Evolutionary conservation across 2,329 filamentous ascomycete species (phyloP).

Genomic region (Penicillium sp.): DNA sequence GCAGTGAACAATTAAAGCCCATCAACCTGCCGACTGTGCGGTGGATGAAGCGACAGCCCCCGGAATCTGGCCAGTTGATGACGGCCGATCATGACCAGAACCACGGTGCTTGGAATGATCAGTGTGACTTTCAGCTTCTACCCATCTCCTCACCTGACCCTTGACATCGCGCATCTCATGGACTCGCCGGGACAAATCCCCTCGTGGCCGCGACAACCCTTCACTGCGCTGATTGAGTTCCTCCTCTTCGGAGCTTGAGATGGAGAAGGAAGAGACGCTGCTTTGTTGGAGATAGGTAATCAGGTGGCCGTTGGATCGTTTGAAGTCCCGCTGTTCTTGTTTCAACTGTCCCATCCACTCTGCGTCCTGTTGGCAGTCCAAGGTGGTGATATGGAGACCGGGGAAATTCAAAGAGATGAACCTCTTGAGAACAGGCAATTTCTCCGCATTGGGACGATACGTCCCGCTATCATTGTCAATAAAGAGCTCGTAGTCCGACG

Average conservation of each 20-base stretch:
- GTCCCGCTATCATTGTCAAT: slow-evolving; percentile 96
- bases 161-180: slow-evolving; percentile 37
- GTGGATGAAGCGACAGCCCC: not conserved
- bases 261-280: slow-evolving; percentile 44
- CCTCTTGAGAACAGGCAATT: slow-evolving; percentile 63
- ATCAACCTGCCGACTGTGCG: slow-evolving; percentile 4
- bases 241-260: slow-evolving; percentile 54
- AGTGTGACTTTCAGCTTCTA: slow-evolving; percentile 27
- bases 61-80: slow-evolving; percentile 11
- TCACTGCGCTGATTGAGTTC: slow-evolving; percentile 46
- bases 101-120: slow-evolving; percentile 15
- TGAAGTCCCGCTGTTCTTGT: slow-evolving; percentile 64
- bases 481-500: slow-evolving; percentile 68
- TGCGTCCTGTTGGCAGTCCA: slow-evolving; percentile 68
- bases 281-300: slow-evolving; percentile 52
- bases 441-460: slow-evolving; percentile 75
- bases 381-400: slow-evolving; percentile 64
- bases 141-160: slow-evolving; percentile 35
- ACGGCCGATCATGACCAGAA: slow-evolving; percentile 15
- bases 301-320: slow-evolving; percentile 57
- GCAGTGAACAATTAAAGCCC: not conserved
- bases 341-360: slow-evolving; percentile 70
- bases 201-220: slow-evolving; percentile 18
- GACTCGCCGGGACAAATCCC: slow-evolving; percentile 26
- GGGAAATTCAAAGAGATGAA: slow-evolving; percentile 71